Conservation (phyloP, 768 basidiomycete genomes). For the Erythrobasidium yunnanense region DNA sequence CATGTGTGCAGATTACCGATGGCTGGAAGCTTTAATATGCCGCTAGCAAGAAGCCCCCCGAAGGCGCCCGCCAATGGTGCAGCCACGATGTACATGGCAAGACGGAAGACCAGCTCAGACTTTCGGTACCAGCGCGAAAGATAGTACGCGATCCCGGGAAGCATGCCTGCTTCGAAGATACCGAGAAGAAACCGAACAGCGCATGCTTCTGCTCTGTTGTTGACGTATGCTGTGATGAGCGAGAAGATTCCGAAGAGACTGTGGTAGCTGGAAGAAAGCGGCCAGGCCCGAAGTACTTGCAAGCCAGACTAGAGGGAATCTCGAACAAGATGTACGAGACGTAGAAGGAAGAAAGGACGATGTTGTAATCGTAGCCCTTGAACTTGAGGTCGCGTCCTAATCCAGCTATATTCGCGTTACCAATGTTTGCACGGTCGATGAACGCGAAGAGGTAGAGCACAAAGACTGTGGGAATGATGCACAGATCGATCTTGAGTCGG, state of each 20-base stretch:
- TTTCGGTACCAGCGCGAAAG: constrained; percentile 29
- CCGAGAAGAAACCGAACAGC: constrained; percentile 27
- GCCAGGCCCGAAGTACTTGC: constrained; percentile 24
- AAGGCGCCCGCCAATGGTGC: constrained; percentile 36
- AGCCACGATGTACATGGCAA: constrained; percentile 34
- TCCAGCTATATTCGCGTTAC: constrained; percentile 31
- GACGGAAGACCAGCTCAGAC: constrained; percentile 34
- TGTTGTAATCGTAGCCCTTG: constrained; percentile 30
- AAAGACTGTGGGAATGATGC: background rate
- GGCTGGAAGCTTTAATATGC: constrained; percentile 23
- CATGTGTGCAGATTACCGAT: background rate
- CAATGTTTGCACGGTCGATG: background rate
- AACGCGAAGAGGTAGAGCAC: background rate
- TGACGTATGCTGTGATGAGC: constrained; percentile 7
- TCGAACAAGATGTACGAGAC: constrained; percentile 9
- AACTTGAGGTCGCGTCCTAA: constrained; percentile 34
- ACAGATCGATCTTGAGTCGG: background rate
- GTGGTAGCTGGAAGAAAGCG: background rate
- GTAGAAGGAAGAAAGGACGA: constrained; percentile 1
- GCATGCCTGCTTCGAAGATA: constrained; percentile 20
- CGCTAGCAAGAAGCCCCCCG: constrained; percentile 37
- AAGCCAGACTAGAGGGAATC: background rate
- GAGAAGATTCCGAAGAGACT: constrained; percentile 24
- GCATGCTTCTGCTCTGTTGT: background rate
- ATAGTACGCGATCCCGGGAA: constrained; percentile 26